Conservation (phyloP, 768 basidiomycete genomes). For the Boletus rex-veris region DNA sequence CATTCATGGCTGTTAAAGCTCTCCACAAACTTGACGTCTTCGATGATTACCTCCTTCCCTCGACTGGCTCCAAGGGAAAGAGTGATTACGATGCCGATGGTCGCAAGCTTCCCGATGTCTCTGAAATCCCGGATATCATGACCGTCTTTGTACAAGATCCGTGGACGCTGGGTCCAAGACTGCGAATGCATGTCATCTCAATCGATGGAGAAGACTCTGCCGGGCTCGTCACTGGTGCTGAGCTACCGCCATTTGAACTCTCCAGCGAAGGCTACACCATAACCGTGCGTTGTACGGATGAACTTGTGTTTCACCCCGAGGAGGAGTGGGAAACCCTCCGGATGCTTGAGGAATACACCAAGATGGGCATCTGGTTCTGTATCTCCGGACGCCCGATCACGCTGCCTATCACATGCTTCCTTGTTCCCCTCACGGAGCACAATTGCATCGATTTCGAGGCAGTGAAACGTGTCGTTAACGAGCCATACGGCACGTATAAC, state of each 20-base stretch:
- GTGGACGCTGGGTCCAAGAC: slow-evolving; percentile 52
- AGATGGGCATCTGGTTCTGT: slow-evolving; percentile 56
- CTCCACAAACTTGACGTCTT: slow-evolving; percentile 72
- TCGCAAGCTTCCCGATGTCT: slow-evolving; percentile 39
- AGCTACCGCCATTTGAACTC: slow-evolving; percentile 47
- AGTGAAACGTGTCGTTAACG: slow-evolving; percentile 47
- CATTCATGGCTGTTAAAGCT: slow-evolving; percentile 71
- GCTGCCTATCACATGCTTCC: slow-evolving; percentile 53
- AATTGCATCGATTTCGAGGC: slow-evolving; percentile 54
- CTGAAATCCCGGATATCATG: slow-evolving; percentile 51
- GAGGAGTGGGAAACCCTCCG: slow-evolving; percentile 46
- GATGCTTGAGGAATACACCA: slow-evolving; percentile 65
- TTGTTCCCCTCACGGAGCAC: slow-evolving; percentile 59
- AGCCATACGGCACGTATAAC: slow-evolving; percentile 49
- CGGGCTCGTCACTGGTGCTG: slow-evolving; percentile 66
- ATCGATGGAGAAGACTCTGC: slow-evolving; percentile 49
- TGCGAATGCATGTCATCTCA: slow-evolving; percentile 63
- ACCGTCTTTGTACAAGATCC: slow-evolving; percentile 62
- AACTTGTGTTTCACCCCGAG: slow-evolving; percentile 44
- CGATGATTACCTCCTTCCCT: slow-evolving; percentile 77
- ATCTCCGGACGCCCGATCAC: slow-evolving; percentile 56
- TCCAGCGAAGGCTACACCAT: slow-evolving; percentile 29
- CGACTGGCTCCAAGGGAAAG: slow-evolving; percentile 47
- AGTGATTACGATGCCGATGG: slow-evolving; percentile 55
- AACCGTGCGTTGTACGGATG: slow-evolving; percentile 44